Base-by-base conservation (phyloP, 345 rosid genomes). In the Eucalyptus curtisii region DNA sequence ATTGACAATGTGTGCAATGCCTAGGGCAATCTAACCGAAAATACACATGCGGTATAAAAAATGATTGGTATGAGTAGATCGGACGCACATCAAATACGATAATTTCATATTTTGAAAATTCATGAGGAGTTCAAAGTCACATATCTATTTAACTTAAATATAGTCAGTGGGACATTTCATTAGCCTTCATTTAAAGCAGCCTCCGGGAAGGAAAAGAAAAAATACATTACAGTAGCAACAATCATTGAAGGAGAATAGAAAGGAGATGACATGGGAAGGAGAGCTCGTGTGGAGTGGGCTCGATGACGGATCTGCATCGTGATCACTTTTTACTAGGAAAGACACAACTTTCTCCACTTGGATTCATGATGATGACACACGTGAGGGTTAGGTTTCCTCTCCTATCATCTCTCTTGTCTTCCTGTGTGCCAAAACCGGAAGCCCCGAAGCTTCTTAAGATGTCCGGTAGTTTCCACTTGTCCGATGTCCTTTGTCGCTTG, bases 281-380 rank as follows among this genome's bases (percentile, higher is more conserved):
- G 68, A 61, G 68, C 68, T 61, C 31, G 68, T 61, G 68, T 30
- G 31, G 31, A 61, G 68, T 61, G 68, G 84, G 30, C 84, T 40
- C 84, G 1, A 71, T 10, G 5, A 6, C 13, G 47, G 84, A 76
- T 40, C 42, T 76, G 84, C 84, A 10, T 3, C 47, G 44, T 11
- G 84, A 40, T 40, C 76, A n/a, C 76, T n/a, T 15, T 13, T n/a
- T 4, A n/a, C 40, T 14, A 64, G 76, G 40, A n/a, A 64, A 64
- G 37, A n/a, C 76, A 14, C 40, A 13, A n/a, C 76, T 64, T n/a
- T n/a, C 33, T 64, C 11, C 76, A 16, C 68, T 64, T 33, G 33
- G 76, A 64, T 64, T 64, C 0, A 0, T n/a, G 0, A 64, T n/a
- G 76, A 7, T 2, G 20, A n/a, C 76, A 7, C 10, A n/a, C 1